These are phyloP conservation scores for Chrysoporthe puriensis DNA, from an alignment of 2,329 filamentous ascomycete genomes.

Conservation along the genomic window DNA sequence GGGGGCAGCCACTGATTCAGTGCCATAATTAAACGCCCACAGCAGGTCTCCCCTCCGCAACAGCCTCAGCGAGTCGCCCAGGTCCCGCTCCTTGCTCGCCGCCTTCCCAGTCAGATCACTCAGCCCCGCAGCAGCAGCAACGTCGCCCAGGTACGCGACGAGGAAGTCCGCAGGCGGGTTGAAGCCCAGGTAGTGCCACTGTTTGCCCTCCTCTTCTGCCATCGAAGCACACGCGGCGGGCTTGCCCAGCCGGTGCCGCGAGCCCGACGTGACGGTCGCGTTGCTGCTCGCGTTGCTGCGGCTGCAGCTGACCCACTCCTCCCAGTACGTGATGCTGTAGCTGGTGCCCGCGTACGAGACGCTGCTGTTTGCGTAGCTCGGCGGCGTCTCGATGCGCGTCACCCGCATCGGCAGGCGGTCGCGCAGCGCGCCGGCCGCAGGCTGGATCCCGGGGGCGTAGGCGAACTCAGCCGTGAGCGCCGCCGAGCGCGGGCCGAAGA, in stretches of 20 bases:
- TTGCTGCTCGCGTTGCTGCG: constrained; percentile 29
- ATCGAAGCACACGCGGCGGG: constrained; percentile 30
- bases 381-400: constrained; percentile 33
- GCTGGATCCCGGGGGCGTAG: constrained; percentile 31
- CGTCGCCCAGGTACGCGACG: constrained; percentile 31
- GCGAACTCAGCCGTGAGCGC: constrained; percentile 30
- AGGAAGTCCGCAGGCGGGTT: constrained; percentile 33
- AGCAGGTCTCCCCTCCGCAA: constrained; percentile 29
- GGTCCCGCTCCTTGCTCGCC: constrained; percentile 28
- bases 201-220: constrained; percentile 1
- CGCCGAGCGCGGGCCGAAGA: constrained; percentile 32
- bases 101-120: constrained; percentile 28
- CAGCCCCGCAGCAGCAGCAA: constrained; percentile 29
- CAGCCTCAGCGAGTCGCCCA: constrained; percentile 30
- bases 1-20: constrained; percentile 28
- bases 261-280: constrained; percentile 30
- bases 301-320: constrained; percentile 31
- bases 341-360: constrained; percentile 29
- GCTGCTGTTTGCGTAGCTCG: constrained; percentile 30
- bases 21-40: constrained; percentile 34
- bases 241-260: constrained; percentile 30
- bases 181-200: constrained; percentile 32
- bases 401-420: constrained; percentile 32
- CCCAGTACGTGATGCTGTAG: constrained; percentile 31
- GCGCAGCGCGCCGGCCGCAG: constrained; percentile 28